Evolutionary conservation across 139 green algal species (phyloP).

Genomic region (Picochlorum sp.): DNA sequence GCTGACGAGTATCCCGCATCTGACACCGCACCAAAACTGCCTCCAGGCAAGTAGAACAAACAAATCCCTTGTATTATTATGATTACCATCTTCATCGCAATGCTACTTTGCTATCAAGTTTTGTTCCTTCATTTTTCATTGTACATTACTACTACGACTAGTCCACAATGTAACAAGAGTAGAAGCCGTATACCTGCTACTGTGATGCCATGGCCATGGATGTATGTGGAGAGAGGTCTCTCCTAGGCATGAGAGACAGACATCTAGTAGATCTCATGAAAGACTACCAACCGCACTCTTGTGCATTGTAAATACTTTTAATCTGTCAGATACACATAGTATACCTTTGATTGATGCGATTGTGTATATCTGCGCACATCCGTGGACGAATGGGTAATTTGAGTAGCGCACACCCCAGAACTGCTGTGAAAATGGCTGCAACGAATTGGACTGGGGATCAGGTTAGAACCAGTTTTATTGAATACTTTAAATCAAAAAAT

Average conservation of each 20-base stretch:
- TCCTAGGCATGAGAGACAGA: too few species aligned
- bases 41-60: slow-evolving; percentile 5
- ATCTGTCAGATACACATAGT: too few species aligned
- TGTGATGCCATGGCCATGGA: too few species aligned
- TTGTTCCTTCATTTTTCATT: too few species aligned
- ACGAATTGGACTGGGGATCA: slow-evolving; percentile 2
- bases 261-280: too few species aligned
- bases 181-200: too few species aligned
- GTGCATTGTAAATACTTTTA: too few species aligned
- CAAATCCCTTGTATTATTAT: slow-evolving; percentile 4
- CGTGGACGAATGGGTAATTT: background rate
- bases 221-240: too few species aligned
- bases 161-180: too few species aligned
- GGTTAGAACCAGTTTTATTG: slow-evolving; percentile 9
- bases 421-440: background rate
- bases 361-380: background rate
- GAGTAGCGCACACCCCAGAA: too few species aligned
- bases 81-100: background rate
- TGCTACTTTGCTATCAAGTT: slow-evolving; percentile 8
- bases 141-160: too few species aligned
- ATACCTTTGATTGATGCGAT: background rate
- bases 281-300: too few species aligned
- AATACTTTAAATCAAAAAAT: slow-evolving; percentile 25
- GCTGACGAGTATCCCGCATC: background rate
- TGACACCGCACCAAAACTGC: background rate